A percentile compares a stretch with the other conserved stretches of the same genome.
These are phyloP conservation scores for Kluyveromyces lactis DNA, from an alignment of 805 yeast genomes.

Conservation along the genomic window DNA sequence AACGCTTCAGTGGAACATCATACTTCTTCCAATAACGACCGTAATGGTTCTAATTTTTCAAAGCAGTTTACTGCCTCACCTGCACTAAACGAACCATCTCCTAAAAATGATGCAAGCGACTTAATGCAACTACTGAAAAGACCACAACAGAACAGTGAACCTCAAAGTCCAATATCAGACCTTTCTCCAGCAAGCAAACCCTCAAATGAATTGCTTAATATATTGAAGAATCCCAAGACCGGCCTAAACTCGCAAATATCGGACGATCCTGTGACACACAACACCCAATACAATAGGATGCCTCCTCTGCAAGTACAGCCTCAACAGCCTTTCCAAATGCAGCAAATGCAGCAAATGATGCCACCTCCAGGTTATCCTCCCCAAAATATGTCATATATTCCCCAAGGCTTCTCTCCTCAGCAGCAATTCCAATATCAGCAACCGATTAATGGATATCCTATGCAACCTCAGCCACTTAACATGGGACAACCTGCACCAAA, in stretches of 20 bases:
- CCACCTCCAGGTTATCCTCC: neutral
- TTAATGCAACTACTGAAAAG: conserved; percentile 8
- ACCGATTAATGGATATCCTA: neutral
- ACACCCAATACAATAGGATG: no score
- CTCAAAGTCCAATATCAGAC: neutral
- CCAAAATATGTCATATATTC: neutral
- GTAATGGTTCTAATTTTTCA: neutral
- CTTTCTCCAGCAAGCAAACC: conserved; percentile 1
- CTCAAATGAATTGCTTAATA: conserved; percentile 4
- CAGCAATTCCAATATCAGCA: conserved; percentile 3
- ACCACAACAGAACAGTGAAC: neutral
- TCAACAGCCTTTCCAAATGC: conserved; percentile 3
- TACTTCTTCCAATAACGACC: neutral
- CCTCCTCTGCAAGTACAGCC: neutral
- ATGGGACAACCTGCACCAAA: neutral
- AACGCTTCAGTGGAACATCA: neutral
- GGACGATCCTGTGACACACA: no score
- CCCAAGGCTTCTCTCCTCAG: neutral
- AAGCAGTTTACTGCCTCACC: neutral
- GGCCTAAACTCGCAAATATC: neutral
- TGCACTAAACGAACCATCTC: neutral
- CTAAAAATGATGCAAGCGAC: conserved; percentile 1
- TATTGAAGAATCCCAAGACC: conserved; percentile 2
- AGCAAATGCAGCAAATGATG: conserved; percentile 1
- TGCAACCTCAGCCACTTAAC: neutral